phyloP scores from a whole-genome alignment of 768 basidiomycete genomes.

The Kwoniella heveanensis region DNA sequence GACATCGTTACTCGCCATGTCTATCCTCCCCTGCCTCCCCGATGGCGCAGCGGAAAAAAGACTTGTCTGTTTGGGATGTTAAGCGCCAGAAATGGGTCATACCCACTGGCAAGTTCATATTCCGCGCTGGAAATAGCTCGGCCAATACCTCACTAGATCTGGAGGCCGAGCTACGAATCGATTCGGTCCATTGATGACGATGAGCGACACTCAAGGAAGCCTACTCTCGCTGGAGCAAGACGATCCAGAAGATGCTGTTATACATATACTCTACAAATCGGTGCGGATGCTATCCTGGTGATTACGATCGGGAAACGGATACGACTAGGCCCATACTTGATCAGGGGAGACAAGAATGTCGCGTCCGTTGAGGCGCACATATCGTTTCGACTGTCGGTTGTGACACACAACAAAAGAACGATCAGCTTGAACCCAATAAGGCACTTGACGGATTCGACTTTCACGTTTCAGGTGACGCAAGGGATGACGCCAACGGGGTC shows the following conservation, averaged over 20 bases:
- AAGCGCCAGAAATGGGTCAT: constrained; percentile 74
- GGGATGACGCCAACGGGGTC: too few species aligned
- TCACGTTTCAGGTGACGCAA: too few species aligned
- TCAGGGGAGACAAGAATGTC: constrained; percentile 56
- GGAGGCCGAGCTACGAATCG: constrained; percentile 9
- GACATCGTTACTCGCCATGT: too few species aligned
- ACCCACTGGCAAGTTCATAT: constrained; percentile 65
- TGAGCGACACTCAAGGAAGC: too few species aligned
- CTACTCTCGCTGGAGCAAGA: too few species aligned
- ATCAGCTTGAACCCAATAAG: too few species aligned
- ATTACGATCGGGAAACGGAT: background rate
- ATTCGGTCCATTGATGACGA: constrained; percentile 2
- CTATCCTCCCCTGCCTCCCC: background rate
- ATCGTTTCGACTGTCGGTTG: constrained; percentile 39
- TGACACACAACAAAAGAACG: too few species aligned
- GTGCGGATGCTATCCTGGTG: too few species aligned
- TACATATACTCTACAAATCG: too few species aligned
- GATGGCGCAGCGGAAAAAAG: constrained; percentile 45
- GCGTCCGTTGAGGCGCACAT: constrained; percentile 57
- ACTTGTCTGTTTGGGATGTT: constrained; percentile 68
- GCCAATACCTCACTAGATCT: constrained; percentile 26
- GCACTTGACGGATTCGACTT: too few species aligned
- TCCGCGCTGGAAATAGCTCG: constrained; percentile 63
- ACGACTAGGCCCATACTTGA: constrained; percentile 47
- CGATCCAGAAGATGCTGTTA: too few species aligned